phyloP scores from a whole-genome alignment of 495 filamentous ascomycete species.

The Penicillium flavigenum region DNA sequence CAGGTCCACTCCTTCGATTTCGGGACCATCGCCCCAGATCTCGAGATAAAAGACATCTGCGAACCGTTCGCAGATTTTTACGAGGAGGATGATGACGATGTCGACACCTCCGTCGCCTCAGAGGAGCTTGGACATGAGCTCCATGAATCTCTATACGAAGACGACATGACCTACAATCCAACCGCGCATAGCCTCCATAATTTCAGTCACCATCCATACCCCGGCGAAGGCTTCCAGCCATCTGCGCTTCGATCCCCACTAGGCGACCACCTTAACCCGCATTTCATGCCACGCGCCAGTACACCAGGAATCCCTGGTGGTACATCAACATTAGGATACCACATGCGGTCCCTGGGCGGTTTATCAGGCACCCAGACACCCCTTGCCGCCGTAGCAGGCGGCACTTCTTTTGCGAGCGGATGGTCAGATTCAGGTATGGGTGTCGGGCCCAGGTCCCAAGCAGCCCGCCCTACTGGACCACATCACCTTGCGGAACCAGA shows the following conservation, averaged over 20 bases:
- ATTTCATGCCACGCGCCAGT: slow-evolving; percentile 62
- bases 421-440: slow-evolving; percentile 47
- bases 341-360: slow-evolving; percentile 69
- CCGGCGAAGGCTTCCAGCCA: slow-evolving; percentile 32
- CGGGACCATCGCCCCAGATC: slow-evolving; percentile 73
- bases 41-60: slow-evolving; percentile 94
- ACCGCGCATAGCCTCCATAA: slow-evolving; percentile 22
- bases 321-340: slow-evolving; percentile 86
- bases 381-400: slow-evolving; percentile 79
- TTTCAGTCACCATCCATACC: slow-evolving; percentile 28
- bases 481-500: slow-evolving; percentile 31
- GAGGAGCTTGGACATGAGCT: slow-evolving; percentile 36
- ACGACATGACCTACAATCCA: slow-evolving; percentile 34
- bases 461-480: slow-evolving; percentile 15
- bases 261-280: slow-evolving; percentile 56
- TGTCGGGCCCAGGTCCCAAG: slow-evolving; percentile 16
- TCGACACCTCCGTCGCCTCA: slow-evolving; percentile 41
- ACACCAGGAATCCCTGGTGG: slow-evolving; percentile 82
- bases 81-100: slow-evolving; percentile 68
- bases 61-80: slow-evolving; percentile 97
- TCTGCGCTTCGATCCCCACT: slow-evolving; percentile 45
- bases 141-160: slow-evolving; percentile 34
- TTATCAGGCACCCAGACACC: slow-evolving; percentile 85
- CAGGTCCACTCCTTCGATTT: slow-evolving; percentile 94
- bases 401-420: slow-evolving; percentile 52